Evolutionary conservation across 1,284 basidiomycete species (phyloP).

Genomic region (Pascua guehoae): DNA sequence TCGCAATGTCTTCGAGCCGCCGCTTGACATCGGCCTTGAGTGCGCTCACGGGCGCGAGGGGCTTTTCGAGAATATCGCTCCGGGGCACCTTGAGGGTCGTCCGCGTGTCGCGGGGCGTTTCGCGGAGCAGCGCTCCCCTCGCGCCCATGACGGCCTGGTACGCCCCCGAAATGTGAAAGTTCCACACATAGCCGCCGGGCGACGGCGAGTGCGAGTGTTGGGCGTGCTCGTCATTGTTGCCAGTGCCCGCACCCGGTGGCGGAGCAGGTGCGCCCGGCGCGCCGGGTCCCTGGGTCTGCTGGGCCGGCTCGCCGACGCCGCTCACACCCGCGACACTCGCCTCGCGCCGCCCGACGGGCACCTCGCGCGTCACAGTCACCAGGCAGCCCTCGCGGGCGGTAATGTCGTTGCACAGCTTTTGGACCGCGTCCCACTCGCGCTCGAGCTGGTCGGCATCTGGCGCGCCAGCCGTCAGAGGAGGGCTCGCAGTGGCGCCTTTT

Average conservation of each 20-base stretch:
- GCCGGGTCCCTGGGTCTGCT: not conserved
- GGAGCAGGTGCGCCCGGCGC: not conserved
- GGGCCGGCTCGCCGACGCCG: not conserved
- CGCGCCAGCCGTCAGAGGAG: slow-evolving; percentile 19
- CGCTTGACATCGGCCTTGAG: slow-evolving; percentile 83
- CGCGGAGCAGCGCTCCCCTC: slow-evolving; percentile 80
- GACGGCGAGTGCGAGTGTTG: not conserved
- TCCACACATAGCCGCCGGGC: slow-evolving; percentile 55
- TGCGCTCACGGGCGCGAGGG: slow-evolving; percentile 61
- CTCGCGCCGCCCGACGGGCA: not conserved
- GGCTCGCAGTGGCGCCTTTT: slow-evolving; percentile 25
- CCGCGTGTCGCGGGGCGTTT: slow-evolving; percentile 81
- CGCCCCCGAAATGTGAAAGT: slow-evolving; percentile 84
- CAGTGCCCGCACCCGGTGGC: not conserved
- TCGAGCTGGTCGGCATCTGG: slow-evolving; percentile 28
- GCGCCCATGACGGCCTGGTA: slow-evolving; percentile 92
- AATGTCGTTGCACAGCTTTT: slow-evolving; percentile 74
- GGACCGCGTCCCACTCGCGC: slow-evolving; percentile 61
- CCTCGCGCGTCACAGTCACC: slow-evolving; percentile 68
- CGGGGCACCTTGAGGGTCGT: slow-evolving; percentile 83
- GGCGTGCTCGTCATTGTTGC: slow-evolving; percentile 8
- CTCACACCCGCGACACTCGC: not conserved
- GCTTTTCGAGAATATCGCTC: slow-evolving; percentile 84
- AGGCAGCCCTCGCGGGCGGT: slow-evolving; percentile 76
- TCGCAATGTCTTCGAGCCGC: slow-evolving; percentile 86